phyloP scores from a whole-genome alignment of 306 rosid genomes.

The Calophaca sinica region DNA sequence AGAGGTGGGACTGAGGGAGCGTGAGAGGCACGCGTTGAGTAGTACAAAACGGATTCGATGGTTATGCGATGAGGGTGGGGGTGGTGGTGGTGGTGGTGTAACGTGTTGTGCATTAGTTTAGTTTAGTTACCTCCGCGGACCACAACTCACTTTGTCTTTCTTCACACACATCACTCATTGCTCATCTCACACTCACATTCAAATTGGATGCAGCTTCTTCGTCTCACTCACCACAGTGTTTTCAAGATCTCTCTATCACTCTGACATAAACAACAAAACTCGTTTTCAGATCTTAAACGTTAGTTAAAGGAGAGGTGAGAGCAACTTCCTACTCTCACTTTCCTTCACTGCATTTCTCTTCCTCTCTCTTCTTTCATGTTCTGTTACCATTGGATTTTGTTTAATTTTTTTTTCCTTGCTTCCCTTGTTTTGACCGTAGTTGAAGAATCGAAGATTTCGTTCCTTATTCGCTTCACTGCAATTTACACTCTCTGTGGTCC shows the following conservation, averaged over 20 bases:
- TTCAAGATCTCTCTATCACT: constrained; percentile 41
- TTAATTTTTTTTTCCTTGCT: neutral
- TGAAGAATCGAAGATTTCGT: constrained; percentile 34
- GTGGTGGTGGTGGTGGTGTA: neutral
- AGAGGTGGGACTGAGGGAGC: constrained; percentile 33
- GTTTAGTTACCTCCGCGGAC: constrained; percentile 31
- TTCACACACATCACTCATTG: constrained; percentile 36
- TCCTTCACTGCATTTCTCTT: constrained; percentile 24
- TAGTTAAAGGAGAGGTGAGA: constrained; percentile 41
- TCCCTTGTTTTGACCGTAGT: constrained; percentile 12
- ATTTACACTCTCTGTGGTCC: neutral
- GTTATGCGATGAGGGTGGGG: neutral
- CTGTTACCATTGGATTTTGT: neutral
- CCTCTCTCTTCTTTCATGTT: too few relatives aligned
- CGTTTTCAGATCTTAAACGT: constrained; percentile 55
- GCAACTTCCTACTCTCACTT: constrained; percentile 12
- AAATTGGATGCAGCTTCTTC: neutral
- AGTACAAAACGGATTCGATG: constrained; percentile 2
- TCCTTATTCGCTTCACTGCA: constrained; percentile 36
- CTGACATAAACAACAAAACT: neutral
- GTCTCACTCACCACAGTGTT: neutral
- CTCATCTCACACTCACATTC: constrained; percentile 18
- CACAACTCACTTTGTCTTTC: constrained; percentile 41
- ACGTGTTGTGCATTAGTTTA: constrained; percentile 22
- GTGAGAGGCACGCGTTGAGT: constrained; percentile 54